Percentiles rank a stretch among this genome's conserved stretches.
Evolutionary conservation across 202 grass and related monocot species (phyloP).

Genomic region (Dendrocalamus latiflorus): DNA sequence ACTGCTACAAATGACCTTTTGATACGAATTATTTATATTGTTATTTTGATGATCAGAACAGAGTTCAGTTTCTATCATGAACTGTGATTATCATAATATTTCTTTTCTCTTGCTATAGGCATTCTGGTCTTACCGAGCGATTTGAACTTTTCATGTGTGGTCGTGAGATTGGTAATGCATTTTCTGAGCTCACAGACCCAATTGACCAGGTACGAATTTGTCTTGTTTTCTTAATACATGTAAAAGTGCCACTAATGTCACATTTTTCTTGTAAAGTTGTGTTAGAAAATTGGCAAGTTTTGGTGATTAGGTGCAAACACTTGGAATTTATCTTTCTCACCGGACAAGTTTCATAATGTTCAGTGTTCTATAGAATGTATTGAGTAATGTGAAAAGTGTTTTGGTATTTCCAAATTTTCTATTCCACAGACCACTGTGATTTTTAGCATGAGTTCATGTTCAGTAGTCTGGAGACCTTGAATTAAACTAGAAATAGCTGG

Average conservation of each 20-base stretch:
- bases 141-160: conserved; percentile 98
- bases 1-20: background rate
- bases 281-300: background rate
- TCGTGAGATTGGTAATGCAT: conserved; percentile 97
- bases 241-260: background rate
- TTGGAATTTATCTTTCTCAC: background rate
- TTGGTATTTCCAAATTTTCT: background rate
- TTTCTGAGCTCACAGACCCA: conserved; percentile 98
- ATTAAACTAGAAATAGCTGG: too few relatives aligned
- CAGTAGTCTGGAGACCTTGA: background rate
- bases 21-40: background rate
- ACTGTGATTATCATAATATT: background rate
- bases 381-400: background rate
- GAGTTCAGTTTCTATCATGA: conserved; percentile 3
- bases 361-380: background rate
- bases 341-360: conserved; percentile 10
- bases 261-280: background rate
- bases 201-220: conserved; percentile 77
- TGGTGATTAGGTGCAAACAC: background rate
- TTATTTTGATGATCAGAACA: background rate
- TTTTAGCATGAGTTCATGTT: background rate
- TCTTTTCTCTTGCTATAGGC: conserved; percentile 42
- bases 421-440: background rate
- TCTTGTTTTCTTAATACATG: conserved; percentile 11
- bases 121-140: conserved; percentile 77